phyloP scores from a whole-genome alignment of 202 grass and related monocot genomes.

The Cymbopogon flexuosus region DNA sequence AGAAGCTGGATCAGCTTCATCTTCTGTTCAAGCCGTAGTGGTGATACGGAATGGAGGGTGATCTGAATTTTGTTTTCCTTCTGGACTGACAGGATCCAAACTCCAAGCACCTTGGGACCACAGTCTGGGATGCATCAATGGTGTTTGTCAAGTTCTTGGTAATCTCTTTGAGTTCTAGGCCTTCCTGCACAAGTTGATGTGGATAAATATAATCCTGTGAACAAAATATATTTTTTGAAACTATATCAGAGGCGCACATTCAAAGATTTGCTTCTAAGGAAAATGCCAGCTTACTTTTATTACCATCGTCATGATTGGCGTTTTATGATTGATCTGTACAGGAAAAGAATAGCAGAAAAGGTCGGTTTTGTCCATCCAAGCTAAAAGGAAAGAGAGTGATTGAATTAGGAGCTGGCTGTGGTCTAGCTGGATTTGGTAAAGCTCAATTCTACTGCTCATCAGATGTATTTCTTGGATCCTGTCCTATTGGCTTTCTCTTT shows the following conservation, averaged over 20 bases:
- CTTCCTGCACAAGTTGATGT: not conserved
- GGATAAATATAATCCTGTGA: not conserved
- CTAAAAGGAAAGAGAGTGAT: constrained; percentile 83
- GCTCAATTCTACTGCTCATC: not conserved
- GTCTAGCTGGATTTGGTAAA: constrained; percentile 81
- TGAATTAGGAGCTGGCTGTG: constrained; percentile 89
- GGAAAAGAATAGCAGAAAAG: constrained; percentile 95
- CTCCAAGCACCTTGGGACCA: constrained; percentile 87
- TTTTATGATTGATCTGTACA: constrained; percentile 22
- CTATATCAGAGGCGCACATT: not conserved
- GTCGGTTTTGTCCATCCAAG: constrained; percentile 74
- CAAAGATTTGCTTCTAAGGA: not conserved
- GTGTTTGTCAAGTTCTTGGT: constrained; percentile 94
- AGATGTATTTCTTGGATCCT: not conserved
- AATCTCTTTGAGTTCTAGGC: not conserved
- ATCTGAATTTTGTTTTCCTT: not conserved
- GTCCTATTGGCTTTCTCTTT: not conserved
- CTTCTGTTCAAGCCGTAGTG: not conserved
- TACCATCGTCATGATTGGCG: not conserved
- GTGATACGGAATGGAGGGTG: not conserved
- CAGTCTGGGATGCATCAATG: constrained; percentile 97
- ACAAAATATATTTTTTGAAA: not conserved
- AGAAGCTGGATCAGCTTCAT: not conserved
- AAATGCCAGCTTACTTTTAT: not conserved
- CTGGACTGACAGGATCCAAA: constrained; percentile 64